Evolutionary conservation across 2,329 filamentous ascomycete genomes (phyloP), one percentile per base, ranked within the genome.

Genomic region (Alternaria conjuncta): DNA sequence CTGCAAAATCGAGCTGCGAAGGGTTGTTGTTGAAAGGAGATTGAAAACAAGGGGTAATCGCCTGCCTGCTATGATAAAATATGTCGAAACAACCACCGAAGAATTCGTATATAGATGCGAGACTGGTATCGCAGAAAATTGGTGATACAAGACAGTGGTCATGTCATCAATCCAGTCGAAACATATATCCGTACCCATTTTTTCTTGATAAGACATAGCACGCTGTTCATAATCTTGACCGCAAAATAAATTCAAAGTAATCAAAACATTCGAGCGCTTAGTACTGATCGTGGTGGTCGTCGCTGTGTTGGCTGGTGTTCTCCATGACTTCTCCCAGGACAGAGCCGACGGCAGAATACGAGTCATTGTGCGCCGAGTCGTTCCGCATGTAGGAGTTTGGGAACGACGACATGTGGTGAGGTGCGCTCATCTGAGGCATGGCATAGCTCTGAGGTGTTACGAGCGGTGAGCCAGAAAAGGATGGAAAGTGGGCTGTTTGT

Each of bases 401-500:
- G 58, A 81, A 81, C 4, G 68, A 67, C 18, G 78, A 76, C 18
- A 82, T 71, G 62, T 81, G 79, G 65, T 82, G 79, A 10, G 79
- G 79, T 36, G 79, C 79, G 58, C 79, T 81, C 64, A 80, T 65
- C 60, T 80, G 76, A 44, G 76, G 74, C 74, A 81, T 78, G 2
- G 74, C 71, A 51, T 71, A 79, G 60, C 73, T 78, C 53, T 78
- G 72, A 15, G 78, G 74, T 4, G 79, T 78, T 11, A 75, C 70
- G n/a, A 82, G 75, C 12, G 80, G 79, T 45, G 79, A 80, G 62
- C 75, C 75, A 12, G 78, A 76, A 63, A 80, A 82, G 12, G 75
- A 80, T 18, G 80, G 78, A 61, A 79, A 81, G 9, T 79, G 79
- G 9, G 79, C 78, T 4, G 79, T 80, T 55, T 81, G 79, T 10